Percentiles rank a stretch among this genome's conserved stretches.
These are phyloP conservation scores for Cyathus striatus DNA, from an alignment of 768 basidiomycete genomes.

Conservation along the genomic window DNA sequence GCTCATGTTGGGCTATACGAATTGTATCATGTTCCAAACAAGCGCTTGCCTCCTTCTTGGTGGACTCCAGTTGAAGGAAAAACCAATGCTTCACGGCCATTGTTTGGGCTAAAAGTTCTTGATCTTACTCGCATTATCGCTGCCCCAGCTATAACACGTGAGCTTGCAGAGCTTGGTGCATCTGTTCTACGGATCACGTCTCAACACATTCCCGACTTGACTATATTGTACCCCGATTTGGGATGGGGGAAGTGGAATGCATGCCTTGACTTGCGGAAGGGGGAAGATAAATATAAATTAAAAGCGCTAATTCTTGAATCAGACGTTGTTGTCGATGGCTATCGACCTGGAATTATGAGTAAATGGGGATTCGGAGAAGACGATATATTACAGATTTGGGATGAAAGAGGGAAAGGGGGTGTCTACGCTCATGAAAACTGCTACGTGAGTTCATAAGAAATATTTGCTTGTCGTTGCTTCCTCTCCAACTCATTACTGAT, in stretches of 20 bases:
- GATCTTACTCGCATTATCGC: conserved; percentile 24
- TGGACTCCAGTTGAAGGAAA: conserved; percentile 10
- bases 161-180: conserved; percentile 21
- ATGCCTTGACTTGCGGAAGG: conserved; percentile 16
- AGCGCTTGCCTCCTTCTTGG: conserved; percentile 11
- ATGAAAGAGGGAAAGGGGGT: conserved; percentile 13
- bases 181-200: conserved; percentile 21
- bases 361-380: conserved; percentile 24
- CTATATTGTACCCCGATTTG: conserved; percentile 12
- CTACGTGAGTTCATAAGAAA: conserved; percentile 14
- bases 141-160: conserved; percentile 13
- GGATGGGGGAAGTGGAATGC: conserved; percentile 22
- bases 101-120: conserved; percentile 18
- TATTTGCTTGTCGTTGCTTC: neutral
- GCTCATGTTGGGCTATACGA: conserved; percentile 16
- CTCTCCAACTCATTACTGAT: neutral
- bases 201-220: conserved; percentile 16
- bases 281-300: conserved; percentile 10
- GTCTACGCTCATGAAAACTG: conserved; percentile 21
- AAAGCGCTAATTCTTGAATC: conserved; percentile 14
- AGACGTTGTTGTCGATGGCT: conserved; percentile 23
- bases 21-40: conserved; percentile 15
- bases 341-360: conserved; percentile 20
- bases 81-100: conserved; percentile 9
- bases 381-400: conserved; percentile 15